Conservation (phyloP, 116 monocot genomes). For the Zostera marina region DNA sequence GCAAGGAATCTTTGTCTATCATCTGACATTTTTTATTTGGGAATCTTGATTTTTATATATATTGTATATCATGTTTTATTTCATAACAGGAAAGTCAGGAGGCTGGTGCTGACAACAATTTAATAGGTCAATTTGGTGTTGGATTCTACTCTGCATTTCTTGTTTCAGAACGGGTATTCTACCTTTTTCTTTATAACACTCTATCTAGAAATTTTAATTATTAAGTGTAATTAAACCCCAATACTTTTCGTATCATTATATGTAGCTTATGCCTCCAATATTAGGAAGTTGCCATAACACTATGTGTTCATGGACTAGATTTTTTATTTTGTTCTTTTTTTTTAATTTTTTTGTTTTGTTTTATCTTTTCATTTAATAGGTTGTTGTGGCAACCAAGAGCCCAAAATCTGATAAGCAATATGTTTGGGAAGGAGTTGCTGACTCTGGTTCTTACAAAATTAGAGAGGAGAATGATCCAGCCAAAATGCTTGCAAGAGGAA, state of each 20-base stretch:
- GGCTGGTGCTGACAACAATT: slow-evolving; percentile 70
- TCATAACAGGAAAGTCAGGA: slow-evolving; percentile 68
- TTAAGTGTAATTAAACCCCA: too few species aligned
- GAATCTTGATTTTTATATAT: background rate
- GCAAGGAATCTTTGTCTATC: background rate
- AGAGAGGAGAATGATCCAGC: slow-evolving; percentile 84
- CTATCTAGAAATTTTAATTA: too few species aligned
- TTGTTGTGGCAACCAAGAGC: slow-evolving; percentile 90
- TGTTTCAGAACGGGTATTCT: slow-evolving; percentile 66
- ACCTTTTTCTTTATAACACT: too few species aligned
- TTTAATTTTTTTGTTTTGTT: background rate
- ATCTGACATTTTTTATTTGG: background rate
- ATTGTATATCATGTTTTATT: background rate
- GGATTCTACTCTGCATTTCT: slow-evolving; percentile 99
- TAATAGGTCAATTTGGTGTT: slow-evolving; percentile 99
- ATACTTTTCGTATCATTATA: too few species aligned
- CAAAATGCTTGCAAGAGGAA: slow-evolving; percentile 53
- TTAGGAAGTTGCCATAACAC: too few species aligned
- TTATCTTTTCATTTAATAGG: slow-evolving; percentile 21
- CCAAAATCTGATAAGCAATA: slow-evolving; percentile 93
- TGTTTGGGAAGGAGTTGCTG: slow-evolving; percentile 87
- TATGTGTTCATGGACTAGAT: too few species aligned
- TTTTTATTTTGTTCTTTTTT: too few species aligned
- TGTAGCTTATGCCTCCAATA: too few species aligned
- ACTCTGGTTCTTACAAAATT: slow-evolving; percentile 81